A percentile compares a stretch with the other conserved stretches of the same genome.
Conservation (phyloP, 306 rosid species). For the Prunus armeniaca region DNA sequence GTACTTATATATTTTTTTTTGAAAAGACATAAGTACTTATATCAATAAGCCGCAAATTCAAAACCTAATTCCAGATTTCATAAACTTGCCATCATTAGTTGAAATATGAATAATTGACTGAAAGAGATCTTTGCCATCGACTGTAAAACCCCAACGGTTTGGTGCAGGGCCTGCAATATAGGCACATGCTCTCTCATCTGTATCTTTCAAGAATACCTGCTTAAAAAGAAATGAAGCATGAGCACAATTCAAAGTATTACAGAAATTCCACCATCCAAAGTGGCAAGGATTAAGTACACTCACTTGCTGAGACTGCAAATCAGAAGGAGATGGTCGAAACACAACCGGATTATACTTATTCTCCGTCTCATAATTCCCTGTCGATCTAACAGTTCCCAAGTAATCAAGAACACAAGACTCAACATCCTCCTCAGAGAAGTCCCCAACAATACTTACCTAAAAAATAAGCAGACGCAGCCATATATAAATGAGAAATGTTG, state of each 20-base stretch:
- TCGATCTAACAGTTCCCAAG: conserved; percentile 80
- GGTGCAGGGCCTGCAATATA: conserved; percentile 99
- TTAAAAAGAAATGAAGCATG: conserved; percentile 14
- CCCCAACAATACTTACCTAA: conserved; percentile 92
- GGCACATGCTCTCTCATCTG: conserved; percentile 99
- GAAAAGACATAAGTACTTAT: not conserved
- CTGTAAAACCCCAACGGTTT: conserved; percentile 96
- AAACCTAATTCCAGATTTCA: conserved; percentile 14
- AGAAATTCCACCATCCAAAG: not conserved
- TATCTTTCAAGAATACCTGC: conserved; percentile 90
- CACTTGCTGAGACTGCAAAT: conserved; percentile 88
- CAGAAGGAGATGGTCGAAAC: conserved; percentile 72
- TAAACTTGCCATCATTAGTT: conserved; percentile 49
- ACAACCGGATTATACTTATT: conserved; percentile 50
- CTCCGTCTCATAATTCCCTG: conserved; percentile 31
- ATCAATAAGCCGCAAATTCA: not conserved
- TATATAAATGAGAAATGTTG: conserved; percentile 15
- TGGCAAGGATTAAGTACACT: conserved; percentile 24
- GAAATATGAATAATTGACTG: conserved; percentile 45
- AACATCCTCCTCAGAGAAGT: conserved; percentile 82
- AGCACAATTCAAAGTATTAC: conserved; percentile 13
- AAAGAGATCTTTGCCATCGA: conserved; percentile 68
- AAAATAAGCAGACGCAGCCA: conserved; percentile 6
- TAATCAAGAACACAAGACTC: conserved; percentile 94
- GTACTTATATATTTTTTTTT: not conserved